phyloP scores from a whole-genome alignment of 2,329 filamentous ascomycete genomes.

The Paraphoma chrysanthemicola region DNA sequence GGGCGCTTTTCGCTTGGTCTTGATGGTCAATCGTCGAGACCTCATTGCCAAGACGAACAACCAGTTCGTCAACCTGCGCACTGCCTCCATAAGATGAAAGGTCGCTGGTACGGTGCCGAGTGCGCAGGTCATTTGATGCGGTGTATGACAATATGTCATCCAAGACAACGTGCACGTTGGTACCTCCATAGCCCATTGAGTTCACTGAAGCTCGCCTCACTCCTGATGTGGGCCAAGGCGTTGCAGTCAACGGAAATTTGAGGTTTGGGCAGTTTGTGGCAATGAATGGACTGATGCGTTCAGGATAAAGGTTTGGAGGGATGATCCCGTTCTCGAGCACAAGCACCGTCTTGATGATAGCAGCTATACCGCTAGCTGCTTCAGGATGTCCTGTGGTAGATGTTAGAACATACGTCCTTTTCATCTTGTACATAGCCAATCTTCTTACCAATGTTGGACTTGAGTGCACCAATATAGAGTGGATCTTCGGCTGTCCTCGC shows the following conservation, averaged over 20 bases:
- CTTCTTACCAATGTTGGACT: slow-evolving; percentile 20
- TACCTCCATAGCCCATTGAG: slow-evolving; percentile 29
- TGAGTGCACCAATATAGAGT: slow-evolving; percentile 20
- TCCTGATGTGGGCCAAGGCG: slow-evolving; percentile 8
- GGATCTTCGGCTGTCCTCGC: slow-evolving; percentile 21
- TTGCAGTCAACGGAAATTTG: not conserved
- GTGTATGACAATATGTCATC: slow-evolving; percentile 9
- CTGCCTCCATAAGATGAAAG: not conserved
- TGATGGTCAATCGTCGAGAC: no score
- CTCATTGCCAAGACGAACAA: no score
- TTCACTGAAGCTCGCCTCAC: slow-evolving; percentile 22
- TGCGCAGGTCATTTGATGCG: not conserved
- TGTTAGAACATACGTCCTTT: not conserved
- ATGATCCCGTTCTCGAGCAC: slow-evolving; percentile 42
- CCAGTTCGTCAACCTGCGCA: not conserved
- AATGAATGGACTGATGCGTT: slow-evolving; percentile 33
- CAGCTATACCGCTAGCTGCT: slow-evolving; percentile 24
- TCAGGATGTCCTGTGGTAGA: slow-evolving; percentile 34
- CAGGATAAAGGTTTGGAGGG: slow-evolving; percentile 35
- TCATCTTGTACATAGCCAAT: not conserved
- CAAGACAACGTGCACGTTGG: slow-evolving; percentile 20
- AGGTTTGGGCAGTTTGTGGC: not conserved
- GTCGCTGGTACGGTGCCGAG: not conserved
- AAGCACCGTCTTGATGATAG: slow-evolving; percentile 32
- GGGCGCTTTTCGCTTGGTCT: no score